These are phyloP conservation scores for Hamigera avellanea DNA, from an alignment of 495 filamentous ascomycete species.

Conservation along the genomic window DNA sequence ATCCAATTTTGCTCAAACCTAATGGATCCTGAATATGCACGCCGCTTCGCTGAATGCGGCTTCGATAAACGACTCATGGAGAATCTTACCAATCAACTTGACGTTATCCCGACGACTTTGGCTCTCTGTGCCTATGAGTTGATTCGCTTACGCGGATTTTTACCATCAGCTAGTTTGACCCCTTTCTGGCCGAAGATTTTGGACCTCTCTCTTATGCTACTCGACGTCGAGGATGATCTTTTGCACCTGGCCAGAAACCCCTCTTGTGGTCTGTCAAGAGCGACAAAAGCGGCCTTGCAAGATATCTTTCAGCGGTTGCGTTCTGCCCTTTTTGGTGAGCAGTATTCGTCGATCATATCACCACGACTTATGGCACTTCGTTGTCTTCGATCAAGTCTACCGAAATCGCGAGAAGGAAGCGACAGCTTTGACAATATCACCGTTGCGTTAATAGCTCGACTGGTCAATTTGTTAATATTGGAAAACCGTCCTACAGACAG, in stretches of 20 bases:
- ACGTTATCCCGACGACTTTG: slow-evolving; percentile 21
- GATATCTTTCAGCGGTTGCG: slow-evolving; percentile 11
- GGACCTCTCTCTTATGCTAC: slow-evolving; percentile 12
- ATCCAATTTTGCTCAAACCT: slow-evolving; percentile 67
- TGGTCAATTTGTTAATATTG: slow-evolving; percentile 18
- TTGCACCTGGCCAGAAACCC: slow-evolving; percentile 7
- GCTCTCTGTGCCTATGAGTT: slow-evolving; percentile 22
- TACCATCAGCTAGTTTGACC: slow-evolving; percentile 16
- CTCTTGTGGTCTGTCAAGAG: slow-evolving; percentile 15
- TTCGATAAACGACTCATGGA: slow-evolving; percentile 55
- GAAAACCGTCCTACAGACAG: slow-evolving; percentile 2
- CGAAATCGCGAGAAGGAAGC: slow-evolving; percentile 17
- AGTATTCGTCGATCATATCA: slow-evolving; percentile 11
- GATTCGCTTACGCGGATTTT: slow-evolving; percentile 10
- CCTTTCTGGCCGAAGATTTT: slow-evolving; percentile 25
- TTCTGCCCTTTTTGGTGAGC: slow-evolving; percentile 12
- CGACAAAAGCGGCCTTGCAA: slow-evolving; percentile 18
- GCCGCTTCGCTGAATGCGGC: slow-evolving; percentile 67
- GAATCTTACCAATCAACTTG: slow-evolving; percentile 14
- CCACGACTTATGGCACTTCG: slow-evolving; percentile 21
- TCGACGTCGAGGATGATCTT: slow-evolving; percentile 19
- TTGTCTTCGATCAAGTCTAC: slow-evolving; percentile 16
- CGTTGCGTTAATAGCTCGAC: slow-evolving; percentile 9
- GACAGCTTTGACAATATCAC: slow-evolving; percentile 15
- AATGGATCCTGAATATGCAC: slow-evolving; percentile 49